A percentile compares a stretch with the other conserved stretches of the same genome.
Conservation (phyloP, 1,284 basidiomycete genomes). For the Moniliella sp. region DNA sequence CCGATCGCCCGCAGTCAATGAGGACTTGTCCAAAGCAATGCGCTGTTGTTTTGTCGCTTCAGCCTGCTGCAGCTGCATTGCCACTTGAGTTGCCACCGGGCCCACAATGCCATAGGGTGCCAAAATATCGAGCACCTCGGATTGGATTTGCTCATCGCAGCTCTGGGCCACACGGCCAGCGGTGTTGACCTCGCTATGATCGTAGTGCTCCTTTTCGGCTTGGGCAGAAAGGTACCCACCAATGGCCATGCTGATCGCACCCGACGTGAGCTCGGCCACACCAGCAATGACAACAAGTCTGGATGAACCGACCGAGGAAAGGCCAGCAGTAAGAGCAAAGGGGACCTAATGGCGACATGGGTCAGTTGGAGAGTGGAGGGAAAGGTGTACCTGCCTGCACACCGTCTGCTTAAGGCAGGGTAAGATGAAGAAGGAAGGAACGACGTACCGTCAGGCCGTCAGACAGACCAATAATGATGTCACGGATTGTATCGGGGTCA, state of each 20-base stretch:
- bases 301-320: constrained; percentile 69
- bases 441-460: too few species aligned
- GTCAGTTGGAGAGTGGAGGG: too few species aligned
- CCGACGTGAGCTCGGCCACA: constrained; percentile 46
- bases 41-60: not conserved
- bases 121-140: constrained; percentile 70
- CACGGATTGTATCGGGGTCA: constrained; percentile 65
- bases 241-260: constrained; percentile 65
- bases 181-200: constrained; percentile 8
- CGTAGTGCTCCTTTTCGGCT: constrained; percentile 64
- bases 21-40: not conserved
- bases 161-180: constrained; percentile 60
- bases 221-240: constrained; percentile 91
- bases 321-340: constrained; percentile 43
- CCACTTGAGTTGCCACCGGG: constrained; percentile 54
- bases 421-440: too few species aligned
- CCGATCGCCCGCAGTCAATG: not conserved
- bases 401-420: too few species aligned
- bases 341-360: constrained; percentile 58
- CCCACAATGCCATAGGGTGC: constrained; percentile 72
- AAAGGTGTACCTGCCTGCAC: too few species aligned
- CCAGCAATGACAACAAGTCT: constrained; percentile 72
- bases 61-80: constrained; percentile 24
- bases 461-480: constrained; percentile 66
- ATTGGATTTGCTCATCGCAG: constrained; percentile 79